Evolutionary conservation across 2,329 filamentous ascomycete species (phyloP).

Genomic region (Blastomyces parvus): DNA sequence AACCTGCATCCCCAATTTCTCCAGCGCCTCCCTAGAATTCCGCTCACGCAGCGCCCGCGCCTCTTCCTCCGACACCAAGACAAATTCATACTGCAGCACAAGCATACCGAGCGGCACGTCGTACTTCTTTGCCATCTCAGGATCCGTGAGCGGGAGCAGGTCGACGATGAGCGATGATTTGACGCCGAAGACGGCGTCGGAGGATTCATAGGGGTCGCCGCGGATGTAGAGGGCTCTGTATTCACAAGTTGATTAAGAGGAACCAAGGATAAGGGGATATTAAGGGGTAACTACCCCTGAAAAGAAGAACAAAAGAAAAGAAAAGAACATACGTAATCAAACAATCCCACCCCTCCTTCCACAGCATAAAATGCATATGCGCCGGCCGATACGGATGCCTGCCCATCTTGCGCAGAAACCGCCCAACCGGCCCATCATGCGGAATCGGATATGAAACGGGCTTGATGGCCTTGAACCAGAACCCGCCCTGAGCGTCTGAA

Average conservation of each 20-base stretch:
- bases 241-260: constrained; percentile 32
- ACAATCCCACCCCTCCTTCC: constrained; percentile 64
- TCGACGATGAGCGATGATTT: constrained; percentile 71
- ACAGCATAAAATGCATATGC: constrained; percentile 86
- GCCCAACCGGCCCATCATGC: constrained; percentile 72
- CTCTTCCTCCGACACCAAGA: constrained; percentile 63
- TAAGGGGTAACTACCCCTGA: too few relatives aligned
- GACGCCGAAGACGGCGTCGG: constrained; percentile 78
- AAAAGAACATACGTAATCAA: constrained; percentile 61
- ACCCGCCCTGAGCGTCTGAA: constrained; percentile 60
- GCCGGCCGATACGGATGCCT: constrained; percentile 69
- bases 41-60: constrained; percentile 56
- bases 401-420: constrained; percentile 54
- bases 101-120: constrained; percentile 54
- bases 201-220: constrained; percentile 70
- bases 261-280: background rate
- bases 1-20: constrained; percentile 57
- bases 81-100: constrained; percentile 64
- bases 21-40: constrained; percentile 58
- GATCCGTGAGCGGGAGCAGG: constrained; percentile 43
- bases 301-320: constrained; percentile 2
- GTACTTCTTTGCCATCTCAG: constrained; percentile 48
- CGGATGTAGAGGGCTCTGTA: constrained; percentile 60
- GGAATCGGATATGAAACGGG: constrained; percentile 82
- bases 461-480: constrained; percentile 78